Percentiles rank a stretch among this genome's conserved stretches.
Evolutionary conservation across 1,139 yeast species (phyloP).

Genomic region (Scheffersomyces lignicola): DNA sequence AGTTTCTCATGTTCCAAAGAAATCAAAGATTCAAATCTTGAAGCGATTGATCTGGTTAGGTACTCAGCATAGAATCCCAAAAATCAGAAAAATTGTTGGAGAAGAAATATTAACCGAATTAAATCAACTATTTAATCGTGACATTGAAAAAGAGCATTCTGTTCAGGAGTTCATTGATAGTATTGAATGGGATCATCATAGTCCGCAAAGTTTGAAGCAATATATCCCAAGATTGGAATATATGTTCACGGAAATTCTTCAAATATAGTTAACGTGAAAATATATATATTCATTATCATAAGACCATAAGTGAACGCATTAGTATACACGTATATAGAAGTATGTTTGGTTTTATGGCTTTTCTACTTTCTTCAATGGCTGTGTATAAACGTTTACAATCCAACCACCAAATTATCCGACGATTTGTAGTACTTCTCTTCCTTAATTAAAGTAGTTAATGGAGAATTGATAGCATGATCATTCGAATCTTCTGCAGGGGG

Average conservation of each 20-base stretch:
- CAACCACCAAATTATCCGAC: slow-evolving; percentile 33
- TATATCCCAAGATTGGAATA: slow-evolving; percentile 5
- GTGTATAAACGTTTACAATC: slow-evolving; percentile 24
- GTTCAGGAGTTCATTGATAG: slow-evolving; percentile 1
- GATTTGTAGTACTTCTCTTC: slow-evolving; percentile 26
- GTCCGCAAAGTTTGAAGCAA: slow-evolving; percentile 5
- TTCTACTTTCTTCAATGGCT: neutral
- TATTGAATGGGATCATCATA: neutral
- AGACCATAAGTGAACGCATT: neutral
- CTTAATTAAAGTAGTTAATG: slow-evolving; percentile 16
- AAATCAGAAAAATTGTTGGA: slow-evolving; percentile 29
- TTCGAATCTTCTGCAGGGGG: neutral
- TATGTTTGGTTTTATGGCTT: too few species aligned
- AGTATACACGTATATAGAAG: neutral
- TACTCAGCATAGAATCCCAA: slow-evolving; percentile 27
- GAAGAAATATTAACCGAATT: slow-evolving; percentile 34
- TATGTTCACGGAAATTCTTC: slow-evolving; percentile 4
- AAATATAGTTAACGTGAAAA: neutral
- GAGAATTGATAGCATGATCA: slow-evolving; percentile 2
- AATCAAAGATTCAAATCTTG: slow-evolving; percentile 15
- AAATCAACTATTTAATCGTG: slow-evolving; percentile 4
- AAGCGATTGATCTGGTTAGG: slow-evolving; percentile 31
- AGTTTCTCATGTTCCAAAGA: slow-evolving; percentile 5
- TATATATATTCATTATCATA: neutral
- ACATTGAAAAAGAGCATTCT: neutral